Evolutionary conservation across 2,329 filamentous ascomycete species (phyloP).

Genomic region (Fusarium sp.): DNA sequence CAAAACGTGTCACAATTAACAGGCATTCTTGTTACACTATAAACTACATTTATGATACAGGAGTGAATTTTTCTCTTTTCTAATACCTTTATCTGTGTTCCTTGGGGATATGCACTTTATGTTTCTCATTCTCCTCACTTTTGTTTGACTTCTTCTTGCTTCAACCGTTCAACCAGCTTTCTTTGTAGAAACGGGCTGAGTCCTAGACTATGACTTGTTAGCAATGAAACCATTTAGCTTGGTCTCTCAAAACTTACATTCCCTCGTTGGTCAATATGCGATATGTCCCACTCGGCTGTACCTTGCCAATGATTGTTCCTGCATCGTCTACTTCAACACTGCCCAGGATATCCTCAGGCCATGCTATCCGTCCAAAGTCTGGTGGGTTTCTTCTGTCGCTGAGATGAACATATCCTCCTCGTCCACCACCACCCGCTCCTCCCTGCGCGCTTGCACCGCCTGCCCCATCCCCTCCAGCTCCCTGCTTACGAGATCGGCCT

Average conservation of each 20-base stretch:
- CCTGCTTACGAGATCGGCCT: constrained; percentile 49
- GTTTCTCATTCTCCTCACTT: constrained; percentile 35
- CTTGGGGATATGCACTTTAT: background rate
- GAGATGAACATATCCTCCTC: constrained; percentile 73
- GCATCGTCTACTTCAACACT: constrained; percentile 71
- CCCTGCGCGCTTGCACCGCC: constrained; percentile 70
- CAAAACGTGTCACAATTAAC: background rate
- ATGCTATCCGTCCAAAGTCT: constrained; percentile 75
- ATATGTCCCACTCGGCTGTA: constrained; percentile 71
- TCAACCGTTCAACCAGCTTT: constrained; percentile 65
- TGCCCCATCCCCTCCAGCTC: constrained; percentile 58
- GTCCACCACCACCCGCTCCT: constrained; percentile 68
- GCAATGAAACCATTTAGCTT: constrained; percentile 2
- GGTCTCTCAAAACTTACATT: constrained; percentile 64
- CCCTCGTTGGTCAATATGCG: constrained; percentile 73
- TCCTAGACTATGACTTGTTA: constrained; percentile 47
- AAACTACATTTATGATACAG: constrained; percentile 24
- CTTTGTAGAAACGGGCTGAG: constrained; percentile 59
- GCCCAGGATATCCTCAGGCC: constrained; percentile 76
- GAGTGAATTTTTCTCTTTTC: background rate
- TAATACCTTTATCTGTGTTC: background rate
- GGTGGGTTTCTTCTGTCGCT: constrained; percentile 72
- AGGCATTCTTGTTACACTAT: constrained; percentile 6
- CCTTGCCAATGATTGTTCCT: constrained; percentile 68
- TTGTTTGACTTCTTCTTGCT: constrained; percentile 60